phyloP scores from a whole-genome alignment of 2,329 filamentous ascomycete species.

The Paraphoma sp. region DNA sequence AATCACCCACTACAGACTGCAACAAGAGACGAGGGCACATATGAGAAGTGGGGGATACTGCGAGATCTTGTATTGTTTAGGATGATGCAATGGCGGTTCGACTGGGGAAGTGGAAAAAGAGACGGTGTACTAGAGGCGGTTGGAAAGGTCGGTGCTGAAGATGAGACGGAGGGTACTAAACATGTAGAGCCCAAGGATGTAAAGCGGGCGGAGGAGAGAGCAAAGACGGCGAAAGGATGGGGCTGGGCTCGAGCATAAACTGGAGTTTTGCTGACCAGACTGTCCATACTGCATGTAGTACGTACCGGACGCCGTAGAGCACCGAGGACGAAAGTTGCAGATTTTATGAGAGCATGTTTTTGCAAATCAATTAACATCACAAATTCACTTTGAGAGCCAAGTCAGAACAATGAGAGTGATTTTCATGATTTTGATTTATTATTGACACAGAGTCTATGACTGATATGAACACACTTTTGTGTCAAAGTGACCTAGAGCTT shows the following conservation, averaged over 20 bases:
- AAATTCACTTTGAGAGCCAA: too few relatives aligned
- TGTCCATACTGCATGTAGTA: too few relatives aligned
- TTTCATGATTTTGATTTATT: not conserved
- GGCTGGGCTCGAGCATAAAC: too few relatives aligned
- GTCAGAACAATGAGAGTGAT: not conserved
- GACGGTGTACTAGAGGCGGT: not conserved
- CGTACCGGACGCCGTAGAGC: too few relatives aligned
- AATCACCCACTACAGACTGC: too few relatives aligned
- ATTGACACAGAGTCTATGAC: not conserved
- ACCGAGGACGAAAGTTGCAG: too few relatives aligned
- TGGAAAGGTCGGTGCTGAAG: not conserved
- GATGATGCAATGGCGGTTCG: not conserved
- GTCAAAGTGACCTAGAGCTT: not conserved
- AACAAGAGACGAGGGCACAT: not conserved
- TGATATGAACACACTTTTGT: not conserved
- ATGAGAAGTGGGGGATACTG: not conserved
- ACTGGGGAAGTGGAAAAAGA: not conserved
- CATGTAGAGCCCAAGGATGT: not conserved
- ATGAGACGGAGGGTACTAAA: not conserved
- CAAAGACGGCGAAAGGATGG: too few relatives aligned
- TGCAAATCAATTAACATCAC: too few relatives aligned
- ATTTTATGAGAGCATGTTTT: too few relatives aligned
- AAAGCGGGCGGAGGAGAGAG: not conserved
- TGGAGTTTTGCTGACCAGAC: too few relatives aligned
- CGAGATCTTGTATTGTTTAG: not conserved